A percentile compares a stretch with the other conserved stretches of the same genome.
phyloP scores from a whole-genome alignment of 139 green algal species.

The Yamagishiella unicocca region DNA sequence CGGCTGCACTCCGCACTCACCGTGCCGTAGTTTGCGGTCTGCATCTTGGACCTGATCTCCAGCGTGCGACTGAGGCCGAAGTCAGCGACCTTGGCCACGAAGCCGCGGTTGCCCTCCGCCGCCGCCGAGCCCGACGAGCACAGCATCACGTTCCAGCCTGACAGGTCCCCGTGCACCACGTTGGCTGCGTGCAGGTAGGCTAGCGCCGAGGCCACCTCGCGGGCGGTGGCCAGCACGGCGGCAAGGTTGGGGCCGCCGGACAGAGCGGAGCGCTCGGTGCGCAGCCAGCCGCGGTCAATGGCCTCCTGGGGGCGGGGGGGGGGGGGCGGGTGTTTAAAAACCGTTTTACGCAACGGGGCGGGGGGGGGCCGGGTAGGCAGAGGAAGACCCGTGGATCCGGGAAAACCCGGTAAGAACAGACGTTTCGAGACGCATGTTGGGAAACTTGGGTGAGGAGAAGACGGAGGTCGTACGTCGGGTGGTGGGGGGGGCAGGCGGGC shows the following conservation, averaged over 20 bases:
- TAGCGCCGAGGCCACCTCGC: slow-evolving; percentile 65
- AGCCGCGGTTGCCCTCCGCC: slow-evolving; percentile 54
- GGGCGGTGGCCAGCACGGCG: slow-evolving; percentile 57
- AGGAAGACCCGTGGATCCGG: too few relatives aligned
- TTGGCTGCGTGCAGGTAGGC: slow-evolving; percentile 66
- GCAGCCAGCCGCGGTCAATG: slow-evolving; percentile 63
- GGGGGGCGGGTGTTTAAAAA: too few relatives aligned
- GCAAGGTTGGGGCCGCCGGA: slow-evolving; percentile 50
- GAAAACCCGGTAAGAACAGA: too few relatives aligned
- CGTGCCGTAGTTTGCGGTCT: slow-evolving; percentile 62
- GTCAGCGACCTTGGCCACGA: slow-evolving; percentile 77
- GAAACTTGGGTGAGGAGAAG: too few relatives aligned
- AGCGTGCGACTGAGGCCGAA: slow-evolving; percentile 74
- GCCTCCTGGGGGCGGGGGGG: slow-evolving; percentile 42
- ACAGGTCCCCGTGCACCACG: slow-evolving; percentile 74
- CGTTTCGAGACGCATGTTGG: too few relatives aligned
- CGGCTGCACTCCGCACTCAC: slow-evolving; percentile 21
- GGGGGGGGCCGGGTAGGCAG: too few relatives aligned
- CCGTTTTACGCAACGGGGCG: too few relatives aligned
- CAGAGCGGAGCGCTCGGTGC: slow-evolving; percentile 30
- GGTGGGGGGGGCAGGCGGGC: too few relatives aligned
- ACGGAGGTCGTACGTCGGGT: too few relatives aligned
- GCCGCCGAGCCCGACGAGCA: slow-evolving; percentile 32
- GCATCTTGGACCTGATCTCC: slow-evolving; percentile 50
- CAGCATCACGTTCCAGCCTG: slow-evolving; percentile 77